Evolutionary conservation across 2,329 filamentous ascomycete genomes (phyloP), one percentile per base, ranked within the genome.

Genomic region (Trichoderma citrinoviride): DNA sequence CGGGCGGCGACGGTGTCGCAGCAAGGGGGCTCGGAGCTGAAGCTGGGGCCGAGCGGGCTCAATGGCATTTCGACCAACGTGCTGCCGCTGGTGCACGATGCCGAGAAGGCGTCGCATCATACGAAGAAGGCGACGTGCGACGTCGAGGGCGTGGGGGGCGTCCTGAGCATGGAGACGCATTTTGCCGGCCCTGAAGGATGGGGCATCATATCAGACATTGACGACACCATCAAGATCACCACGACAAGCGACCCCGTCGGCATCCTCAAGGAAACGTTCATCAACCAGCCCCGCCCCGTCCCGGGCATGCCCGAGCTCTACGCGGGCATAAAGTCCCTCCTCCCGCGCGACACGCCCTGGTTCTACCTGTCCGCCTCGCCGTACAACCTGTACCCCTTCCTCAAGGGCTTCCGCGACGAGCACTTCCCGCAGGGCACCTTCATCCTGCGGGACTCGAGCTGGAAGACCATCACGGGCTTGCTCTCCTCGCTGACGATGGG

Each of bases 361-460:
- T 97, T 96, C 81, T 98, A 98, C 77, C 85, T 98, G 53, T 96
- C 92, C 0, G 93, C 94, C 0, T 96, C 93, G 0, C 94, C 94
- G 0, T 97, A 97, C 80, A 97, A 96, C 71, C 85, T 98, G 10
- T 97, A 97, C 73, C 90, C 91, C 0, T 95, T 97, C 77, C 83
- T 98, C 25, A 88, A 85, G 64, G 76, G 82, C 0, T 98, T 98
- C 77, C 83, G 92, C 41, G 79, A 88, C 61, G 74, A 82, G 1
- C 79, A 90, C 76, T 98, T 89, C 73, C 91, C 90, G 0, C 84
- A 83, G 3, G 94, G 94, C 12, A 92, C 92, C 25, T 83, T 97
- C 67, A 86, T 97, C 41, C 84, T 98, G 7, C 89, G 94, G 44
- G 92, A 97, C 71, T 88, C 90, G 8, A 91, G 88, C 63, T 96